A percentile compares a stretch with the other conserved stretches of the same genome.
phyloP scores from a whole-genome alignment of 345 rosid genomes.

The Clausena lansium region DNA sequence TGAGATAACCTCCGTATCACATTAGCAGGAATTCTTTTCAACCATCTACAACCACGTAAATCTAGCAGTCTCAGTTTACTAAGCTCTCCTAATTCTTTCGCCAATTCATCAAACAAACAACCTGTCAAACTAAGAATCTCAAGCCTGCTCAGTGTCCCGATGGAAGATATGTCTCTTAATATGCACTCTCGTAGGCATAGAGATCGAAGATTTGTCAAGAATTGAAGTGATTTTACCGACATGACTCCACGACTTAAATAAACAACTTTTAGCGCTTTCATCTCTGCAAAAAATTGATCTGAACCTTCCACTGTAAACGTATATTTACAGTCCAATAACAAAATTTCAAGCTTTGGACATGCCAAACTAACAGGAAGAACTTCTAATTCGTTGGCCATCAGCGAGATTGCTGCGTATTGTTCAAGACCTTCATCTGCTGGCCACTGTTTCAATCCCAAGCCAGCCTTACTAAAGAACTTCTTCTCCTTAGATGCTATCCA shows the following conservation, averaged over 20 bases:
- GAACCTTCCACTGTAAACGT: rapidly evolving
- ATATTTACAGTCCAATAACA: rapidly evolving
- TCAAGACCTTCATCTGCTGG: not conserved
- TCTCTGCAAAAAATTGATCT: not conserved
- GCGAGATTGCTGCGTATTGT: not conserved
- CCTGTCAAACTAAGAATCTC: not conserved
- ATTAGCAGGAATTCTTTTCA: not conserved
- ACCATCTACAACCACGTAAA: not conserved
- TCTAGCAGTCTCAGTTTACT: not conserved
- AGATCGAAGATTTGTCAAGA: not conserved
- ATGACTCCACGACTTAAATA: rapidly evolving
- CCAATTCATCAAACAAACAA: not conserved
- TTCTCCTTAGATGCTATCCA: not conserved
- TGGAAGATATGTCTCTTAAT: not conserved
- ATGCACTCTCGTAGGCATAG: rapidly evolving
- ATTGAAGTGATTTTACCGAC: not conserved
- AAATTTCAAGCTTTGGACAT: not conserved
- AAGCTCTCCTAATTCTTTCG: not conserved
- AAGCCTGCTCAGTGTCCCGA: not conserved
- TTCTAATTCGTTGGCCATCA: not conserved
- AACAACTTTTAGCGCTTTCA: not conserved
- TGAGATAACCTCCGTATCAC: not conserved
- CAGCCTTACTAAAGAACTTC: not conserved
- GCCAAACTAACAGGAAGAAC: not conserved
- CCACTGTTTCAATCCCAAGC: not conserved